Evolutionary conservation across 306 rosid species (phyloP).

Genomic region (Citrullus mucosospermus): DNA sequence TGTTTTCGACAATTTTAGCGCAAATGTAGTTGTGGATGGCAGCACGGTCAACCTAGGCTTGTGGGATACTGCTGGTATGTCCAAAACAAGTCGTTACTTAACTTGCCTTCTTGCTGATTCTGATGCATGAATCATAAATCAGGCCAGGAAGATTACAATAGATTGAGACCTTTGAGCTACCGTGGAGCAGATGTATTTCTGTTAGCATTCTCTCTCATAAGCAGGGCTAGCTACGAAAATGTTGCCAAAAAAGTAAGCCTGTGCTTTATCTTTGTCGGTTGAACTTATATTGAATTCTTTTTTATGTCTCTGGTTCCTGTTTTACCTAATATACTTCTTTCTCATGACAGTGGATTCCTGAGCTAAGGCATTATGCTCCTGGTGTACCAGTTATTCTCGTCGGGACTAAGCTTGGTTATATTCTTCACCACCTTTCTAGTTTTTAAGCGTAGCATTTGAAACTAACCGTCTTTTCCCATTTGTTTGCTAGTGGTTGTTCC

Average conservation of each 20-base stretch:
- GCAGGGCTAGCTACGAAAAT: conserved; percentile 98
- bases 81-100: background rate
- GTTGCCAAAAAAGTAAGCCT: conserved; percentile 78
- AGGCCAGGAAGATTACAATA: conserved; percentile 98
- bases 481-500: background rate
- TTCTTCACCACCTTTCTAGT: conserved; percentile 10
- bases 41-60: conserved; percentile 90
- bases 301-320: background rate
- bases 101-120: conserved; percentile 3
- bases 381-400: conserved; percentile 92
- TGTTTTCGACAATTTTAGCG: conserved; percentile 95
- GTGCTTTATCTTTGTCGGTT: background rate
- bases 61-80: conserved; percentile 96
- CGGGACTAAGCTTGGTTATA: conserved; percentile 95
- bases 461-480: background rate
- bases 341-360: conserved; percentile 71
- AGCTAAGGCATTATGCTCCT: conserved; percentile 95
- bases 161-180: conserved; percentile 92
- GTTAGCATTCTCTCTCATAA: conserved; percentile 87
- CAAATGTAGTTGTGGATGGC: conserved; percentile 97
- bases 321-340: background rate
- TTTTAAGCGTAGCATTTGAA: background rate
- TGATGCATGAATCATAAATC: conserved; percentile 34
- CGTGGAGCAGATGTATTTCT: conserved; percentile 97
- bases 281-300: background rate